These are phyloP conservation scores for Trichoderma sp. DNA, from an alignment of 2,329 filamentous ascomycete species.

Conservation along the genomic window DNA sequence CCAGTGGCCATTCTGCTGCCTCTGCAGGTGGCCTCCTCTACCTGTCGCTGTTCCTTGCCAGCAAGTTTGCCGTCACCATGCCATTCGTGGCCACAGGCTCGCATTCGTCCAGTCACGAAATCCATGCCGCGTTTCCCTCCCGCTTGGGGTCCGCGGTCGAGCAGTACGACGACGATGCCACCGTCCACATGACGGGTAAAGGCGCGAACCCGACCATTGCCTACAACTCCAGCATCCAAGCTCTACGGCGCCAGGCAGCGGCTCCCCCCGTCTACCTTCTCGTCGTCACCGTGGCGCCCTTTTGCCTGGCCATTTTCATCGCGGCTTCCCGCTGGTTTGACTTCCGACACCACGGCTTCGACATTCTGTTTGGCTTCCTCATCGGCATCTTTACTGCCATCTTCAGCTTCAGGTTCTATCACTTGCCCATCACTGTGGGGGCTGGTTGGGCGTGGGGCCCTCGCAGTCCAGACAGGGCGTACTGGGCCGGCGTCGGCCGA, in stretches of 20 bases:
- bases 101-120: constrained; percentile 47
- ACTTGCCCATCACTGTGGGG: constrained; percentile 72
- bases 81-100: constrained; percentile 64
- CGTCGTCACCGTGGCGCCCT: constrained; percentile 68
- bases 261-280: constrained; percentile 81
- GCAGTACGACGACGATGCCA: constrained; percentile 39
- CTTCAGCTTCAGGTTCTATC: constrained; percentile 82
- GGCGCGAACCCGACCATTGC: constrained; percentile 31
- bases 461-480: constrained; percentile 70
- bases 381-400: constrained; percentile 73
- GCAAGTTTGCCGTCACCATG: constrained; percentile 75
- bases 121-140: constrained; percentile 73
- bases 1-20: constrained; percentile 60
- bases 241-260: constrained; percentile 69
- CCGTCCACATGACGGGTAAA: constrained; percentile 36
- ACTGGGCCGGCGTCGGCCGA: constrained; percentile 72
- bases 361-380: constrained; percentile 81
- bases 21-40: constrained; percentile 82
- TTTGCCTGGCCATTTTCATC: constrained; percentile 77
- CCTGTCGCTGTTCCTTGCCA: constrained; percentile 82
- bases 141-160: constrained; percentile 55
- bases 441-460: constrained; percentile 91
- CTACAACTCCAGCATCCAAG: constrained; percentile 41
- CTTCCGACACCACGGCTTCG: constrained; percentile 89
- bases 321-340: constrained; percentile 84